Evolutionary conservation across 140 eudicot genomes (phyloP).

Genomic region (Erigeron philadelphicus): DNA sequence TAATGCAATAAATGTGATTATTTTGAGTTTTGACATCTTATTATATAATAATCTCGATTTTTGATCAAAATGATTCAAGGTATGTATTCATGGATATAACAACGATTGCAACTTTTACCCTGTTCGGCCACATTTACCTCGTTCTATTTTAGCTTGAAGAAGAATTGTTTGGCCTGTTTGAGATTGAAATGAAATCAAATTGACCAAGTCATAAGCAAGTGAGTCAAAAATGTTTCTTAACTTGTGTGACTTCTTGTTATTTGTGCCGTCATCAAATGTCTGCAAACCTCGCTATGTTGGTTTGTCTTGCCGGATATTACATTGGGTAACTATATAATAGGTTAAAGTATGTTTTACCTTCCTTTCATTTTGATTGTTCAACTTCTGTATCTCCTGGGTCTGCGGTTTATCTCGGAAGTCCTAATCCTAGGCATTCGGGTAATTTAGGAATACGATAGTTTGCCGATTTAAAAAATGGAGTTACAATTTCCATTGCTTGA

Average conservation of each 20-base stretch:
- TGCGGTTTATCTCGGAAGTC: neutral
- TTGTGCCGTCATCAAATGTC: neutral
- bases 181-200: too few relatives aligned
- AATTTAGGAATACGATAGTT: too few relatives aligned
- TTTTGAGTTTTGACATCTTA: too few relatives aligned
- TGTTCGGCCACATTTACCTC: too few relatives aligned
- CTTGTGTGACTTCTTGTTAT: neutral
- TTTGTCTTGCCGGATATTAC: slow-evolving; percentile 10
- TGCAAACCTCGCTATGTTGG: slow-evolving; percentile 3
- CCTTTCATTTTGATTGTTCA: neutral
- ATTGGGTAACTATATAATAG: neutral
- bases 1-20: too few relatives aligned
- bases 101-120: too few relatives aligned
- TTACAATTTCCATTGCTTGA: slow-evolving; percentile 2
- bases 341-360: slow-evolving; percentile 5
- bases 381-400: neutral
- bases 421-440: too few relatives aligned
- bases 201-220: neutral
- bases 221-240: neutral
- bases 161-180: too few relatives aligned
- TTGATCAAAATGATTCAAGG: too few relatives aligned
- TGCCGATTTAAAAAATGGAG: neutral
- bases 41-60: too few relatives aligned
- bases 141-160: too few relatives aligned
- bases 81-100: too few relatives aligned